Percentiles rank a stretch among this genome's conserved stretches.
These are phyloP conservation scores for Venturia oleaginea DNA, from an alignment of 2,329 filamentous ascomycete genomes.

Conservation along the genomic window DNA sequence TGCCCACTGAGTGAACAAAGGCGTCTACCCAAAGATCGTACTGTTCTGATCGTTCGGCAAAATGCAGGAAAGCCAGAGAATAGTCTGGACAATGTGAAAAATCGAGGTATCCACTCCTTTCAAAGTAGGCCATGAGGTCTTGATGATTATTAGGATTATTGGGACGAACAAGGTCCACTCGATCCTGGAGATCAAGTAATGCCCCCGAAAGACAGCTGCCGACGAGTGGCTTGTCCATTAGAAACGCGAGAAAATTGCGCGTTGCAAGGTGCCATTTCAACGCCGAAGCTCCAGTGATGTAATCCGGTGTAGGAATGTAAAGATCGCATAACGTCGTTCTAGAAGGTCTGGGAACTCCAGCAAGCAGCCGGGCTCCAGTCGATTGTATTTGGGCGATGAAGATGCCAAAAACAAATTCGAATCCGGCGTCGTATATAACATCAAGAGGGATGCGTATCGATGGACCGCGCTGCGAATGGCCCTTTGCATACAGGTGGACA, in stretches of 20 bases:
- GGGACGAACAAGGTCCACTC: constrained; percentile 54
- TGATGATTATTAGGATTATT: constrained; percentile 46
- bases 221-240: constrained; percentile 56
- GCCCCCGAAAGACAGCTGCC: constrained; percentile 56
- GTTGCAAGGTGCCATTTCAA: constrained; percentile 58
- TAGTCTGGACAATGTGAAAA: constrained; percentile 58
- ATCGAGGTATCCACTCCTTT: constrained; percentile 60
- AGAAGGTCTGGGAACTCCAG: constrained; percentile 9
- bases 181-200: constrained; percentile 55
- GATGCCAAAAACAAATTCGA: constrained; percentile 49
- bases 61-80: constrained; percentile 56
- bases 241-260: constrained; percentile 68
- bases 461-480: constrained; percentile 55
- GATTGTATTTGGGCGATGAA: constrained; percentile 25
- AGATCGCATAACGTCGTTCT: constrained; percentile 38
- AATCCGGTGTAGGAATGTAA: constrained; percentile 58
- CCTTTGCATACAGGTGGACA: constrained; percentile 58
- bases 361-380: constrained; percentile 4
- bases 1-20: constrained; percentile 70
- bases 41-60: constrained; percentile 58
- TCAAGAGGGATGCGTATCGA: constrained; percentile 59
- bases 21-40: constrained; percentile 61
- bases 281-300: constrained; percentile 43
- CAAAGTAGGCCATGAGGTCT: constrained; percentile 57
- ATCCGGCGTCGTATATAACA: constrained; percentile 37